Base-by-base conservation (phyloP, 2,329 filamentous ascomycete genomes). In the Ceratocystis smalleyi region DNA sequence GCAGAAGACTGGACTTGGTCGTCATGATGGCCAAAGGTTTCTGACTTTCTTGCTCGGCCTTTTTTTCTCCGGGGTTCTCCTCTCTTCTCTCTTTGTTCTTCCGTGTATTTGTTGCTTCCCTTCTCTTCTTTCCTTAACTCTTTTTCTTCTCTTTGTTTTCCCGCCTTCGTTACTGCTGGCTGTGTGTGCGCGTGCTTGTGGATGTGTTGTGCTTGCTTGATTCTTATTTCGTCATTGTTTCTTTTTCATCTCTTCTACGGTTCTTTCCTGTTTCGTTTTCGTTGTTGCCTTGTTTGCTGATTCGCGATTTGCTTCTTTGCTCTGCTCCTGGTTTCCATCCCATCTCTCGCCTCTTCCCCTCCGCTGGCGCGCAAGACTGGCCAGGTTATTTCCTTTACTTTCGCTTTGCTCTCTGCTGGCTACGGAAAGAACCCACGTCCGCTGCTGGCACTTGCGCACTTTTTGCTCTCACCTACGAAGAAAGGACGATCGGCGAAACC, bases 141-240 rank as follows among this genome's bases (percentile, higher is more conserved):
- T 43, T 22, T 54, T 40, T 60, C 15, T 22, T 51, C 35, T 32
- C 32, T 22, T 54, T 55, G 32, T 49, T 49, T 55, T 30, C n/a
- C 24, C n/a, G 19, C 59, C 64, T 71, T 22, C 35, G 32, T 61
- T 45, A 30, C 27, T 49, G 47, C 47, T 49, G 47, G n/a, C n/a
- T 8, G n/a, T 49, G 51, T 49, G 47, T 49, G 47, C 47, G n/a
- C 22, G 47, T 49, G 47, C n/a, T 22, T 55, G 51, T 32, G 15
- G 22, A 3, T 55, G 5, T 55, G 22, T 24, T 55, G 10, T 55
- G 51, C 22, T 22, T 55, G 51, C 27, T 27, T 27, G 51, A 30
- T 22, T 55, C 3, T 30, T 55, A 27, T 55, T 49, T 19, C n/a
- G 45, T 24, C 47, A 49, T 49, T 22, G 6, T 22, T 24, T 49